Evolutionary conservation across 2,329 filamentous ascomycete species (phyloP).

Genomic region (Fusarium praegraminearum): DNA sequence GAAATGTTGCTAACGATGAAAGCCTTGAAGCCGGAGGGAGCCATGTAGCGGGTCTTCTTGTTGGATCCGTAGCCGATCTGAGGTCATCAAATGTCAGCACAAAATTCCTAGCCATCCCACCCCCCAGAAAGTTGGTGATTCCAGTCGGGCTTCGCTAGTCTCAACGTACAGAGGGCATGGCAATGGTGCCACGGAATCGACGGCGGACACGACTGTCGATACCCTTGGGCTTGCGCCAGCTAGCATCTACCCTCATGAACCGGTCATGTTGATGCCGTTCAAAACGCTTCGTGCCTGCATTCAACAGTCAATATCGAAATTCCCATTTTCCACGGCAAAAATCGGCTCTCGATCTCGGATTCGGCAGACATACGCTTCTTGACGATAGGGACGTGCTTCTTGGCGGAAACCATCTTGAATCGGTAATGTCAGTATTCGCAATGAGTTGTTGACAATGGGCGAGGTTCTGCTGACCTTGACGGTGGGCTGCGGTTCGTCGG

Average conservation of each 20-base stretch:
- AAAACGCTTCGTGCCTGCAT: slow-evolving; percentile 89
- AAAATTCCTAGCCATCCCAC: background rate
- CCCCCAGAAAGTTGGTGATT: slow-evolving; percentile 10
- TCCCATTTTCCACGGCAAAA: slow-evolving; percentile 21
- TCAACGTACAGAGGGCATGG: slow-evolving; percentile 94
- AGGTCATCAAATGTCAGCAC: slow-evolving; percentile 39
- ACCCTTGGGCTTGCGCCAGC: slow-evolving; percentile 99
- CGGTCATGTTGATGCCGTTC: slow-evolving; percentile 97
- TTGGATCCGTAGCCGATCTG: slow-evolving; percentile 99
- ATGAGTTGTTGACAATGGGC: slow-evolving; percentile 17
- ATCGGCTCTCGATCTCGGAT: slow-evolving; percentile 25
- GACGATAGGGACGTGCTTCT: slow-evolving; percentile 99
- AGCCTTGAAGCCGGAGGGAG: slow-evolving; percentile 99
- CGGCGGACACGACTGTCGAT: slow-evolving; percentile 98
- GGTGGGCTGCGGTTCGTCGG: slow-evolving; percentile 55
- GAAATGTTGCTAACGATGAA: slow-evolving; percentile 98
- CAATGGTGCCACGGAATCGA: slow-evolving; percentile 95
- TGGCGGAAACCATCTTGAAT: slow-evolving; percentile 93
- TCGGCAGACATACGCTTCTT: slow-evolving; percentile 92
- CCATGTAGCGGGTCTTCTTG: slow-evolving; percentile 99
- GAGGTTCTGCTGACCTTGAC: slow-evolving; percentile 55
- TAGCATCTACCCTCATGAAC: slow-evolving; percentile 86
- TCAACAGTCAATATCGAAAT: slow-evolving; percentile 55
- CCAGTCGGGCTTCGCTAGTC: slow-evolving; percentile 5
- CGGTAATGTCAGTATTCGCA: slow-evolving; percentile 49